Evolutionary conservation across 169 alveolate species (phyloP), one percentile per base, ranked within the genome.

Genomic region (Plasmodium coatneyi): DNA sequence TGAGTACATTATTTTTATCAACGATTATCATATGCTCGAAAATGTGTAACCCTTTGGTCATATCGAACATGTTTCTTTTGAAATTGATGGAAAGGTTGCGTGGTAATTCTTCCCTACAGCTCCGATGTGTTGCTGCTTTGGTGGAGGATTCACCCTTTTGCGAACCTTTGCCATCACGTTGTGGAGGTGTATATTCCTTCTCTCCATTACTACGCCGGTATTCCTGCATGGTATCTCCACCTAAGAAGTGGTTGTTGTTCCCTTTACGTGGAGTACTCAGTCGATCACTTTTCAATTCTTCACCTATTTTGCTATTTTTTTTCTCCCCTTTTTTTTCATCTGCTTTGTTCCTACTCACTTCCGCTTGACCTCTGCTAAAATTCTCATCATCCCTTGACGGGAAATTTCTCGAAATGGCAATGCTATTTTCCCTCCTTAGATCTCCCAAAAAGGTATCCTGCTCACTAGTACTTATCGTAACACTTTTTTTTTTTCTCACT

Each of bases 21-120:
- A 91, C 79, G 52, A 82, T n/a, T 32, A 91, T 81, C 39, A 81
- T 70, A 46, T 81, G 76, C 39, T 91, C 74, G 82, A 91, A 91
- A 16, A 54, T 36, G 14, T 60, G 81, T 66, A 91, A 82, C 30
- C 95, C 95, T 16, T 82, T 78, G 41, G 60, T 89, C 82, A 86
- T 54, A 56, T 86, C 46, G 25, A 86, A 74, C 30, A 79, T 52
- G 80, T 86, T 80, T 14, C 80, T 83, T n/a, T 86, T 34, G 9
- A 86, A 86, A 52, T 86, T 25, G 43, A 74, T 70, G 16, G 86
- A 76, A 52, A 54, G 41, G 66, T 32, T 54, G 46, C 80, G 28
- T 39, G 79, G 82, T 43, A 86, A 49, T 30, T n/a, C 1, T 30
- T 46, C 56, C 19, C 72, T 82, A 46, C 36, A n/a, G 16, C 30